phyloP scores from a whole-genome alignment of 1,284 basidiomycete genomes.

The Sphagnurus paluster region DNA sequence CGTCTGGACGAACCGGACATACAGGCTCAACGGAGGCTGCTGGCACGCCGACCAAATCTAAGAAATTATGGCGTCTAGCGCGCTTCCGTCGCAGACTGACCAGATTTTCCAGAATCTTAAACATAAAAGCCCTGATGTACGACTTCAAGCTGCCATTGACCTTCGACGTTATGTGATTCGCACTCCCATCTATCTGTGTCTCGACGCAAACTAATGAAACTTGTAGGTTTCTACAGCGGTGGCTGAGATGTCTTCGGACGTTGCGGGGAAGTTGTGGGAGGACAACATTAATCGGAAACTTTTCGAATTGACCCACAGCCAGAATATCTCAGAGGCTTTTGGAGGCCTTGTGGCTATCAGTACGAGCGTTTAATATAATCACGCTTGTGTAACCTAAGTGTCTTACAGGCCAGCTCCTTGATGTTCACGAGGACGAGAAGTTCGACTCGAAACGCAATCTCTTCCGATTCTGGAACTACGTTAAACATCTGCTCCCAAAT shows the following conservation, averaged over 20 bases:
- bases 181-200: conserved; percentile 8
- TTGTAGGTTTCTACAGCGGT: conserved; percentile 67
- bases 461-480: conserved; percentile 90
- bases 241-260: conserved; percentile 77
- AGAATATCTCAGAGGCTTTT: conserved; percentile 71
- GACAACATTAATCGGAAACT: conserved; percentile 77
- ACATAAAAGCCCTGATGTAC: conserved; percentile 60
- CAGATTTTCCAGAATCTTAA: conserved; percentile 67
- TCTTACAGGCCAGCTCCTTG: conserved; percentile 64
- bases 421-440: conserved; percentile 71
- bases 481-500: conserved; percentile 83
- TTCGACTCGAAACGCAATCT: conserved; percentile 76
- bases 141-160: conserved; percentile 64
- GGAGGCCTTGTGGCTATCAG: conserved; percentile 85
- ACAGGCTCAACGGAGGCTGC: not conserved
- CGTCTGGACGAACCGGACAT: not conserved
- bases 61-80: conserved; percentile 54
- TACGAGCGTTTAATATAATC: conserved; percentile 34
- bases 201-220: conserved; percentile 13
- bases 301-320: conserved; percentile 83
- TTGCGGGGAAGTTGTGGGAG: conserved; percentile 78
- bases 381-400: conserved; percentile 16
- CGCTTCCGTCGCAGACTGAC: conserved; percentile 56
- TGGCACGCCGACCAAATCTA: conserved; percentile 4
- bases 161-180: conserved; percentile 67